Base-by-base conservation (phyloP, 1,284 basidiomycete species). In the Cutaneotrichosporon sp. region DNA sequence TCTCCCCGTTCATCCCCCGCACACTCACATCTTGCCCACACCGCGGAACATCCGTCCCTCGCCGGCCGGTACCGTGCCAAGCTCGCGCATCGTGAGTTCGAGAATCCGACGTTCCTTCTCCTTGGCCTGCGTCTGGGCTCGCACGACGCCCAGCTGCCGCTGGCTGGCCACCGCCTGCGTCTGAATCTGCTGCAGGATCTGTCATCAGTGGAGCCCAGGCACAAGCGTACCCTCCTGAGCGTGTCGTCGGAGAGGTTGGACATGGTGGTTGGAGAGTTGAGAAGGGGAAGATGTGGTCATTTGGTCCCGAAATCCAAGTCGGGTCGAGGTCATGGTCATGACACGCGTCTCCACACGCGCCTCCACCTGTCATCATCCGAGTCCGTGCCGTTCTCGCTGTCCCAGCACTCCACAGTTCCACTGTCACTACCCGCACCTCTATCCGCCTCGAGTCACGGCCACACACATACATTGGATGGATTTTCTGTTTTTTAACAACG, bases 151-250 rank as follows among this genome's bases (percentile, higher is more conserved):
- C 55, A 92, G 84, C 34, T 89, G 86, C 63, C 89, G 86, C 74
- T 92, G 90, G 3, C 91, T 90, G 72, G 89, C 85, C 30, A 92
- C 81, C 13, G 90, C 90, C 30, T 81, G 90, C 88, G 81, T 89
- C 87, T 96, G 92, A 64, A 95, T 93, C 82, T 95, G 92, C 58
- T 90, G 81, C 61, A 96, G 82, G 77, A 96, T 94, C 92, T 95
- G 80, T 11, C 32, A 57, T 69, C 26, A 75, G 68, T 38, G 47
- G n/a, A 26, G 52, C 30, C 31, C 7, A 21, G 16, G 57, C 8
- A 22, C 31, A 11, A 18, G 11, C 74, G 61, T 42, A 91, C 91
- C 86, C 90, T 93, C 78, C 89, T 85, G 58, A 94, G 82, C 0
- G 92, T 92, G 65, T 95, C 91, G 75, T 95, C 92, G 46, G 91